phyloP scores from a whole-genome alignment of 176 grass and related monocot species.

The Oryza longistaminata region DNA sequence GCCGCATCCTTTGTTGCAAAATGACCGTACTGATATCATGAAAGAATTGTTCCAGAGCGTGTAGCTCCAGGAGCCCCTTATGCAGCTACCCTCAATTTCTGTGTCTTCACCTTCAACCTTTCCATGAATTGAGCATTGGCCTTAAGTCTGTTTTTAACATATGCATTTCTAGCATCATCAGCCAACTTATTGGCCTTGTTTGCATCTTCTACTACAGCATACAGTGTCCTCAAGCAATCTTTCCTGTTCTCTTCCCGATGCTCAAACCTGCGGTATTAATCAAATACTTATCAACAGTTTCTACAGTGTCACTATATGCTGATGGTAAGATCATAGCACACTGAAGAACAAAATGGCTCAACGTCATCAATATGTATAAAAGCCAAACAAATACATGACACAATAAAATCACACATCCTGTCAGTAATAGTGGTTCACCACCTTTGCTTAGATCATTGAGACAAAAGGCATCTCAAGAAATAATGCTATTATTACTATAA shows the following conservation, averaged over 20 bases:
- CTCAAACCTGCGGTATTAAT: slow-evolving; percentile 63
- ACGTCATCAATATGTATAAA: not conserved
- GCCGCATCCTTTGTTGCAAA: slow-evolving; percentile 1
- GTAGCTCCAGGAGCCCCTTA: not conserved
- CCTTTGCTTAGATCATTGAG: not conserved
- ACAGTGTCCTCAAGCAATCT: slow-evolving; percentile 92
- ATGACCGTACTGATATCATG: not conserved
- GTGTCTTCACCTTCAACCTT: slow-evolving; percentile 63
- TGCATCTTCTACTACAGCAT: slow-evolving; percentile 67
- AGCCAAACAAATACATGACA: not conserved
- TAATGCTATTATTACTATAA: not conserved
- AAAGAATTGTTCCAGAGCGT: not conserved
- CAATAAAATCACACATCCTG: not conserved
- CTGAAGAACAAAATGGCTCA: not conserved
- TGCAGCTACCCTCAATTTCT: slow-evolving; percentile 52
- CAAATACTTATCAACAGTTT: slow-evolving; percentile 2
- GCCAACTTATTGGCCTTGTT: slow-evolving; percentile 70
- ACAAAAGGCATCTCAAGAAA: not conserved
- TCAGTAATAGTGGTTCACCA: not conserved
- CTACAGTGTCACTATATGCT: not conserved
- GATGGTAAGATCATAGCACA: slow-evolving; percentile 8
- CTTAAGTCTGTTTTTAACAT: slow-evolving; percentile 71
- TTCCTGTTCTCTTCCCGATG: slow-evolving; percentile 95
- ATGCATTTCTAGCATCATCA: slow-evolving; percentile 60
- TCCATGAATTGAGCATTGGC: slow-evolving; percentile 83